Evolutionary conservation across 2,329 filamentous ascomycete genomes (phyloP).

Genomic region (Hymenoscyphus linearis): DNA sequence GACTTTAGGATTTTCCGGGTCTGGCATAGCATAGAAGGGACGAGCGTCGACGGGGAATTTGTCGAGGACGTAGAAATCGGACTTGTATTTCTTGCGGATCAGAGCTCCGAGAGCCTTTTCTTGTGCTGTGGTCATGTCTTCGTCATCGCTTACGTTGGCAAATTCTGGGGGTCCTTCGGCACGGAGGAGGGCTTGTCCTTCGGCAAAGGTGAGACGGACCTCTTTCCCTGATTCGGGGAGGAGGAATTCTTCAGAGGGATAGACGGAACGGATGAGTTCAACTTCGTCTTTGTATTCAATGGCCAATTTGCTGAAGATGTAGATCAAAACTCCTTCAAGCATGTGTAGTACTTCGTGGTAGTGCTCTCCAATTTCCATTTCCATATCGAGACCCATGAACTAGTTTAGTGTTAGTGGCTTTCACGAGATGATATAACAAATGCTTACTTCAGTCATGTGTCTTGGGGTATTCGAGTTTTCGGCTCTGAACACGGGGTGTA

Average conservation of each 20-base stretch:
- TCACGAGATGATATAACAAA: background rate
- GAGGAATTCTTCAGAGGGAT: slow-evolving; percentile 72
- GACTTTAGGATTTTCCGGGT: slow-evolving; percentile 58
- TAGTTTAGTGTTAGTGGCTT: slow-evolving; percentile 26
- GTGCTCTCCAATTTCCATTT: slow-evolving; percentile 79
- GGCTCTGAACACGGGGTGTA: slow-evolving; percentile 79
- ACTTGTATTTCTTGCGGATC: slow-evolving; percentile 81
- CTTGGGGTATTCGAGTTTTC: slow-evolving; percentile 80
- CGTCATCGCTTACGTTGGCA: slow-evolving; percentile 64
- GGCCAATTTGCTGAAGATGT: slow-evolving; percentile 73
- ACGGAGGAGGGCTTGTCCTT: slow-evolving; percentile 71
- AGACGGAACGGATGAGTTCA: slow-evolving; percentile 64
- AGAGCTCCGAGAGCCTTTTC: slow-evolving; percentile 86
- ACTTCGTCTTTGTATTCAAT: slow-evolving; percentile 61
- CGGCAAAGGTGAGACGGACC: slow-evolving; percentile 70
- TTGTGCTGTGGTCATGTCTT: slow-evolving; percentile 75
- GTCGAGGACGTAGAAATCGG: slow-evolving; percentile 95
- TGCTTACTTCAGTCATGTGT: slow-evolving; percentile 68
- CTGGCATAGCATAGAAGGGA: slow-evolving; percentile 88
- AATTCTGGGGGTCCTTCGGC: slow-evolving; percentile 66
- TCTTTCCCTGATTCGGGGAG: slow-evolving; percentile 70
- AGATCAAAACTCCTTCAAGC: slow-evolving; percentile 68
- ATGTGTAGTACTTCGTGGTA: slow-evolving; percentile 71
- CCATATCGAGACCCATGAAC: slow-evolving; percentile 84
- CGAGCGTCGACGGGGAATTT: slow-evolving; percentile 88